Conservation (phyloP, 2,329 filamentous ascomycete species). For the Cryphonectria radicalis region DNA sequence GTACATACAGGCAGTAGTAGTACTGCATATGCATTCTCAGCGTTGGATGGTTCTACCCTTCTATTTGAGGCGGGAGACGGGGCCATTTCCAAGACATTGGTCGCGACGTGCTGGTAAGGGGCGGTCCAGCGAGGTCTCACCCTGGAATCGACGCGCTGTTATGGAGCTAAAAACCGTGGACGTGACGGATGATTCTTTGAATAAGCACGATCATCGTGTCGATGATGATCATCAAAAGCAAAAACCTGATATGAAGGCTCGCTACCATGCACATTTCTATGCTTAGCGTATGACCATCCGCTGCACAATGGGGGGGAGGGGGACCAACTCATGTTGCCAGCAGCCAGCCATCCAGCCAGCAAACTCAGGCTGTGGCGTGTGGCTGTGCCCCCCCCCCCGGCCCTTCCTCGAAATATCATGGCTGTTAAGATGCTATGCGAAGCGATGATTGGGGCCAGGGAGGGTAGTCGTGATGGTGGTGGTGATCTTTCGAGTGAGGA, state of each 20-base stretch:
- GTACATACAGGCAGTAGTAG: too few species aligned
- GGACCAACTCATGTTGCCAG: not conserved
- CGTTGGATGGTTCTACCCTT: not conserved
- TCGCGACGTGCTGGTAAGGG: not conserved
- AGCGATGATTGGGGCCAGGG: not conserved
- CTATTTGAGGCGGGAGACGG: not conserved
- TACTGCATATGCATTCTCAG: not conserved
- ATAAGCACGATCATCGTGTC: not conserved
- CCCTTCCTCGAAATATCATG: not conserved
- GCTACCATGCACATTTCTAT: not conserved
- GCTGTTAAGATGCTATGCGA: not conserved
- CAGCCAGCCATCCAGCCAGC: not conserved
- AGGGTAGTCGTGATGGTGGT: not conserved
- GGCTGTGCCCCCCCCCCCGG: not conserved
- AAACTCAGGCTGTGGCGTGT: not conserved
- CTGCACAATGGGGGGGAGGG: not conserved
- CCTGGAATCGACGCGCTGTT: not conserved
- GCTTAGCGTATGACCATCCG: not conserved
- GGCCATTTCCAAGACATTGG: not conserved
- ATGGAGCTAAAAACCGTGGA: not conserved
- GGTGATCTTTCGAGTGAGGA: not conserved
- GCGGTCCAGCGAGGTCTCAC: not conserved
- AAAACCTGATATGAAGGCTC: not conserved
- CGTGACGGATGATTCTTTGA: not conserved
- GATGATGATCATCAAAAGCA: not conserved